Conservation (phyloP, 768 basidiomycete species). For the Amanita muscaria region DNA sequence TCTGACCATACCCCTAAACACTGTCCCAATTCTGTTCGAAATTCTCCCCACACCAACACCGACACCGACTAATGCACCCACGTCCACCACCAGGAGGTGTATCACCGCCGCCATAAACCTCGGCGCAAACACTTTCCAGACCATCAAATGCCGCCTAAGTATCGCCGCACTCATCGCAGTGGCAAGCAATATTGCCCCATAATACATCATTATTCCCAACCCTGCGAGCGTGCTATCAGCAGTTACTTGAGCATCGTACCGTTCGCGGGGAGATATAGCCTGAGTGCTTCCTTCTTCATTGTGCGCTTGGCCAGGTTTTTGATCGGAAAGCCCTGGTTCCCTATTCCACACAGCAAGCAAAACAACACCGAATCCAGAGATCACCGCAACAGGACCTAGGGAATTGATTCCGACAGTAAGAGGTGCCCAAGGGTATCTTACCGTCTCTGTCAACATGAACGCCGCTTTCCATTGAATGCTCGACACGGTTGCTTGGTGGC, state of each 20-base stretch:
- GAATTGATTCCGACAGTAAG: conserved; percentile 71
- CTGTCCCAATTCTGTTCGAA: conserved; percentile 15
- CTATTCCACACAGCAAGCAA: conserved; percentile 81
- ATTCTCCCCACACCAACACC: conserved; percentile 47
- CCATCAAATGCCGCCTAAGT: conserved; percentile 84
- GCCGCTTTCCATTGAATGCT: conserved; percentile 95
- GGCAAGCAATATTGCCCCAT: conserved; percentile 53
- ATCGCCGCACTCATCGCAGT: conserved; percentile 66
- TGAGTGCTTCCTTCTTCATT: conserved; percentile 6
- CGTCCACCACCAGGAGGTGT: conserved; percentile 61
- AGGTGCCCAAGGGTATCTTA: conserved; percentile 67
- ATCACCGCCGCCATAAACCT: conserved; percentile 77
- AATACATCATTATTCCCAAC: conserved; percentile 65
- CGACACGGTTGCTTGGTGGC: conserved; percentile 84
- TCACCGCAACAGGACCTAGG: conserved; percentile 52
- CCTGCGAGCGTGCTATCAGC: conserved; percentile 40
- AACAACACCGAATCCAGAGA: conserved; percentile 58
- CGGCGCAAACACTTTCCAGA: conserved; percentile 99
- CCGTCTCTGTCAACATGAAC: conserved; percentile 66
- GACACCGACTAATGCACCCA: conserved; percentile 55
- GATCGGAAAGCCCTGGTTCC: conserved; percentile 38
- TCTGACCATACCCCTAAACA: conserved; percentile 14
- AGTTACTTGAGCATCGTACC: conserved; percentile 24
- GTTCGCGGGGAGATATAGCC: conserved; percentile 6
- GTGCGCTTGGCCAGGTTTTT: background rate